These are phyloP conservation scores for Polyplosphaeria fusca DNA, from an alignment of 495 filamentous ascomycete genomes.

Conservation along the genomic window DNA sequence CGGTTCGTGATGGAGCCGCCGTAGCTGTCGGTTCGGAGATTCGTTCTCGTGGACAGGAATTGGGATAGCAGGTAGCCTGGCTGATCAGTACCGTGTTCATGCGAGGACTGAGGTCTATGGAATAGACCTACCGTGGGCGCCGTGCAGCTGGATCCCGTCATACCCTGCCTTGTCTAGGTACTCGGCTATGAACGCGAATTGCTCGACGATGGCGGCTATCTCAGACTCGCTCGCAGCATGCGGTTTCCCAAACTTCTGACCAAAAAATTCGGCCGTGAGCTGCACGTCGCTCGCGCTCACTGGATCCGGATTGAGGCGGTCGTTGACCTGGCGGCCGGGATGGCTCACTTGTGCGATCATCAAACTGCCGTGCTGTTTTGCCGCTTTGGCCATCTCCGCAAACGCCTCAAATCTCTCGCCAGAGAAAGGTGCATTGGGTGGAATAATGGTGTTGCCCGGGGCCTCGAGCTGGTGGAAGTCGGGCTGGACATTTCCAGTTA, in stretches of 20 bases:
- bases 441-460: conserved; percentile 58
- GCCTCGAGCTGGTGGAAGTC: conserved; percentile 57
- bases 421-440: conserved; percentile 44
- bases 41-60: conserved; percentile 60
- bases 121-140: conserved; percentile 45
- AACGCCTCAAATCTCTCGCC: conserved; percentile 60
- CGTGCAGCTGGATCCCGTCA: conserved; percentile 59
- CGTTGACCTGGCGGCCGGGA: conserved; percentile 57
- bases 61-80: conserved; percentile 66
- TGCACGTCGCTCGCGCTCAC: conserved; percentile 61
- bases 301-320: conserved; percentile 52
- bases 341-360: conserved; percentile 60
- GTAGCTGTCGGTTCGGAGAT: conserved; percentile 60
- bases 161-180: conserved; percentile 57
- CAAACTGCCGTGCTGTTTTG: conserved; percentile 54
- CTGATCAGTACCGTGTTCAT: neutral
- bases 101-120: neutral
- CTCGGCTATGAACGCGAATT: conserved; percentile 56
- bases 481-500: conserved; percentile 64
- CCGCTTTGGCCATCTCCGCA: conserved; percentile 47
- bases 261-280: conserved; percentile 37
- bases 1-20: conserved; percentile 59
- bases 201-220: conserved; percentile 48
- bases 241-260: conserved; percentile 42
- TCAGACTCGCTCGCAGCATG: conserved; percentile 50